Percentiles rank a stretch among this genome's conserved stretches.
These are phyloP conservation scores for Trichoderma lentiforme DNA, from an alignment of 2,329 filamentous ascomycete genomes.

Conservation along the genomic window DNA sequence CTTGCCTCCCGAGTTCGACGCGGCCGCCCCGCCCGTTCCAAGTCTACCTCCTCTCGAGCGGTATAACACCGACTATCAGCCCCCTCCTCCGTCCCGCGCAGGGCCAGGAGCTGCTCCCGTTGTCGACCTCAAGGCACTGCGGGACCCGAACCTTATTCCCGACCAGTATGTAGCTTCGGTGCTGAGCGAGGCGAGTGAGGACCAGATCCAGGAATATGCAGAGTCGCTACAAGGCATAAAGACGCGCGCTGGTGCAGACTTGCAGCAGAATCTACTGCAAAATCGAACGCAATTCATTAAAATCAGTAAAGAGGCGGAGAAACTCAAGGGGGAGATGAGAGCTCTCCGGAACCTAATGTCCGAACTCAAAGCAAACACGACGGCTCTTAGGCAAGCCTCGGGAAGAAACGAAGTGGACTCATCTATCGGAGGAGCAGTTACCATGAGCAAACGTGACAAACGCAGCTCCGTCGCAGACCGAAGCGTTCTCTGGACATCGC, in stretches of 20 bases:
- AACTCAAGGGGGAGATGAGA: conserved; percentile 94
- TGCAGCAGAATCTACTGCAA: conserved; percentile 94
- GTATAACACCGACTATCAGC: conserved; percentile 53
- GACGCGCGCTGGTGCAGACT: conserved; percentile 71
- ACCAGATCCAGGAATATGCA: conserved; percentile 82
- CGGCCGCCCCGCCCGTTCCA: conserved; percentile 70
- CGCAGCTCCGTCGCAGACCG: conserved; percentile 80
- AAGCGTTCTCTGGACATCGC: conserved; percentile 64
- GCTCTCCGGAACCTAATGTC: conserved; percentile 86
- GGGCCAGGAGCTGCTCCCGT: conserved; percentile 56
- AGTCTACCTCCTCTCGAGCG: conserved; percentile 52
- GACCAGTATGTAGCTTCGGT: conserved; percentile 75
- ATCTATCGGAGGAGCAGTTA: conserved; percentile 49
- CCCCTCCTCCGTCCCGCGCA: conserved; percentile 52
- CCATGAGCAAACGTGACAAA: conserved; percentile 70
- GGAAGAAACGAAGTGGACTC: conserved; percentile 48
- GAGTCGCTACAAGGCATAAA: conserved; percentile 72
- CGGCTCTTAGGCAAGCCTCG: conserved; percentile 60
- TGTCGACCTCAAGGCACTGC: conserved; percentile 73
- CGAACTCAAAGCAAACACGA: conserved; percentile 79
- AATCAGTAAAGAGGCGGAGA: conserved; percentile 98
- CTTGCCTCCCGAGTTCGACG: conserved; percentile 65
- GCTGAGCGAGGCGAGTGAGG: conserved; percentile 80
- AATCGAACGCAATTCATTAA: conserved; percentile 98
- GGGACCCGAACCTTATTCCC: conserved; percentile 72